A percentile compares a stretch with the other conserved stretches of the same genome.
These are phyloP conservation scores for Xylaria flabelliformis DNA, from an alignment of 495 filamentous ascomycete genomes.

Conservation along the genomic window DNA sequence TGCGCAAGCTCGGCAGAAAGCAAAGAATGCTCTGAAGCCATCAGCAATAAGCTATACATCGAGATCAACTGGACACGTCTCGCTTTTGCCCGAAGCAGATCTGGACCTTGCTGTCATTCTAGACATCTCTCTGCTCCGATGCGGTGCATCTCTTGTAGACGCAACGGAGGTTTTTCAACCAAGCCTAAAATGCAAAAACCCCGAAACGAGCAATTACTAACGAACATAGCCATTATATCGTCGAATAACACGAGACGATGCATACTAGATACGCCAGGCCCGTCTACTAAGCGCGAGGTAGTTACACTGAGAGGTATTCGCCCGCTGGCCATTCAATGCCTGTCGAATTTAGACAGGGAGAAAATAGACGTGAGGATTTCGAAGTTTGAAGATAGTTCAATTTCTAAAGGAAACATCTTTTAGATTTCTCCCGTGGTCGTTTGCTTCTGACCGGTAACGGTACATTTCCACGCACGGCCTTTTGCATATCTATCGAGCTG, in stretches of 20 bases:
- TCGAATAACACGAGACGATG: neutral
- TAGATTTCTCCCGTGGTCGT: neutral
- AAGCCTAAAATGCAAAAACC: neutral
- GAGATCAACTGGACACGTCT: neutral
- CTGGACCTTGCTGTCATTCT: neutral
- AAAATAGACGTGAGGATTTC: neutral
- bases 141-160: neutral
- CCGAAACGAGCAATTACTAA: neutral
- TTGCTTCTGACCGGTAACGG: neutral
- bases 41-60: neutral
- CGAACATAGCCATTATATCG: neutral
- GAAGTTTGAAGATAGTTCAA: neutral
- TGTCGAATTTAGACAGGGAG: neutral
- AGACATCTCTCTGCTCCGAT: neutral
- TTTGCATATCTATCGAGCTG: neutral
- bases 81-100: neutral
- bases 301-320: neutral
- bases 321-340: neutral
- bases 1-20: neutral
- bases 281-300: neutral
- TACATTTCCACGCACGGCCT: neutral
- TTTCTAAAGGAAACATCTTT: neutral
- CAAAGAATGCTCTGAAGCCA: neutral
- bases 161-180: neutral
- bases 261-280: neutral